Evolutionary conservation across 2,329 filamentous ascomycete genomes (phyloP).

Genomic region (Fusarium pininemorale): DNA sequence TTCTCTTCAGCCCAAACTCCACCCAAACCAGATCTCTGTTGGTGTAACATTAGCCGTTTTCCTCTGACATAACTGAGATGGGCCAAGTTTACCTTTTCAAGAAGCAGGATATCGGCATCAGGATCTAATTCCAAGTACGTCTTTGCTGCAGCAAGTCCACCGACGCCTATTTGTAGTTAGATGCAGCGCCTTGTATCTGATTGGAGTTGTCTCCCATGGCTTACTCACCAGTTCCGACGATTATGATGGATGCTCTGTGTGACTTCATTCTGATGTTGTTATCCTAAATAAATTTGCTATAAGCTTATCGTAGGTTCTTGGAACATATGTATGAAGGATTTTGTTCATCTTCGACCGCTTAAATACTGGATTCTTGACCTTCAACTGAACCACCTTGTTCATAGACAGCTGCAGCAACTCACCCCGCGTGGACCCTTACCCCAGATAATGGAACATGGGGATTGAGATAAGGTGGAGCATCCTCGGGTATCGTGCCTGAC

Average conservation of each 20-base stretch:
- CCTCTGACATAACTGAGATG: too few species aligned
- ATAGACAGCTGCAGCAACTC: accelerated
- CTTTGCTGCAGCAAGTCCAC: neutral
- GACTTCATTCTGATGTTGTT: neutral
- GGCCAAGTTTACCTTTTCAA: neutral
- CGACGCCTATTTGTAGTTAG: neutral
- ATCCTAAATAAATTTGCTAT: accelerated
- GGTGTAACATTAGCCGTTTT: neutral
- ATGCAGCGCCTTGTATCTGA: accelerated
- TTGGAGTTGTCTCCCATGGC: too few species aligned
- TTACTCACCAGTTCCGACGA: neutral
- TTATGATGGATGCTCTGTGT: neutral
- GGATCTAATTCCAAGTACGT: neutral
- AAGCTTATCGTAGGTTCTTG: accelerated
- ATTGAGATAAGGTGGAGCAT: neutral
- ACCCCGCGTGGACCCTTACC: neutral
- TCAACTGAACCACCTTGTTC: neutral
- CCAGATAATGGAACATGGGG: neutral
- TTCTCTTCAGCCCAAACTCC: neutral
- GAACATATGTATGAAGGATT: too few species aligned
- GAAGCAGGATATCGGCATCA: neutral
- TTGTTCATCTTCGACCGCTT: too few species aligned
- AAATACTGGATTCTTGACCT: neutral
- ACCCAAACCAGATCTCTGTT: neutral
- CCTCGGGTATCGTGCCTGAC: neutral